Evolutionary conservation across 1,139 yeast species (phyloP).

Genomic region (Zygotorulaspora mrakii): DNA sequence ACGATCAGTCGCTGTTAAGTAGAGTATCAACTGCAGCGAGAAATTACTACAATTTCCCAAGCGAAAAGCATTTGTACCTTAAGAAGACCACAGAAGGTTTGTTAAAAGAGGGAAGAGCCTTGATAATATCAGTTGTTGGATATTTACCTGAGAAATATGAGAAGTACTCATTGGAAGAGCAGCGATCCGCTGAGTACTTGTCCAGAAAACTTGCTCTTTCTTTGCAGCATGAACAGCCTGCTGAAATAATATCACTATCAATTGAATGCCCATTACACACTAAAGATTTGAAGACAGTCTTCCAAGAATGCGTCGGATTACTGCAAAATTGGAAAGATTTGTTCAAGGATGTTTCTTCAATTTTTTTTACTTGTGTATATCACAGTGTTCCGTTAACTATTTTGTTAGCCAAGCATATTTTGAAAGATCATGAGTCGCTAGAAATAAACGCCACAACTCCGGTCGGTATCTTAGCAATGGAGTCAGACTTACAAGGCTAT

Average conservation of each 20-base stretch:
- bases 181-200: conserved; percentile 29
- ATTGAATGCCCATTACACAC: conserved; percentile 31
- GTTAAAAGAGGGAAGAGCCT: conserved; percentile 22
- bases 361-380: conserved; percentile 33
- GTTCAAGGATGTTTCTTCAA: conserved; percentile 27
- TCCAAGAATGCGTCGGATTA: conserved; percentile 26
- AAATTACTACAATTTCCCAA: conserved; percentile 33
- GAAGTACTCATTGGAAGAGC: conserved; percentile 28
- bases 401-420: conserved; percentile 23
- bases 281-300: conserved; percentile 19
- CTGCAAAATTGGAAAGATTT: conserved; percentile 28
- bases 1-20: conserved; percentile 29
- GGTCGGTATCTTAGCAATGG: conserved; percentile 32
- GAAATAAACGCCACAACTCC: conserved; percentile 18
- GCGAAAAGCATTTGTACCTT: conserved; percentile 34
- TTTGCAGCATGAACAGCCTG: conserved; percentile 21
- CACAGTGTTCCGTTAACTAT: conserved; percentile 35
- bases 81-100: conserved; percentile 17
- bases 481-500: conserved; percentile 35
- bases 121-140: conserved; percentile 34
- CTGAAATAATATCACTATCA: conserved; percentile 26
- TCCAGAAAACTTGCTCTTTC: conserved; percentile 27
- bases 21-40: conserved; percentile 31
- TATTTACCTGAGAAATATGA: conserved; percentile 36
- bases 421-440: conserved; percentile 18